Conservation (phyloP, 352 stramenopile species). For the Phytophthora hybrid region DNA sequence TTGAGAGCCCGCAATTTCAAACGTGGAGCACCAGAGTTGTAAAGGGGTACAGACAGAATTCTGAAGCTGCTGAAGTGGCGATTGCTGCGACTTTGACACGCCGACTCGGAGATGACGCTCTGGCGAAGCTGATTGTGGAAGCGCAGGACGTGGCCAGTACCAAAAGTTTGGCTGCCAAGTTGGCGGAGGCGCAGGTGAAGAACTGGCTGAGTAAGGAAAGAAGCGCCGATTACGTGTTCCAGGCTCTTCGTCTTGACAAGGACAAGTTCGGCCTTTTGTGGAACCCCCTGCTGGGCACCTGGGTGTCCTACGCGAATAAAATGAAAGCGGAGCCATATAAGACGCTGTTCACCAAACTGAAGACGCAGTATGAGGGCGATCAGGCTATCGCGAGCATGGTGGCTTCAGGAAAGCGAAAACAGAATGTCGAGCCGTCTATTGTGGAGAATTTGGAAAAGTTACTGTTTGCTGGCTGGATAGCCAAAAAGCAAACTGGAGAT, state of each 20-base stretch:
- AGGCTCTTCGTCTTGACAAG: background rate
- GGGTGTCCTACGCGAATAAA: background rate
- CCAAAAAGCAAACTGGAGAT: background rate
- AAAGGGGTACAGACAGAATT: background rate
- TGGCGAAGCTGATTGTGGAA: background rate
- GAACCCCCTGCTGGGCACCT: background rate
- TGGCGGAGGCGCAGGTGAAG: background rate
- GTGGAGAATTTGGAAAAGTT: background rate
- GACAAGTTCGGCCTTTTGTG: background rate
- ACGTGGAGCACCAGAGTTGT: background rate
- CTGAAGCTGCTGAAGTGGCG: background rate
- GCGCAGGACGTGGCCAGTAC: background rate
- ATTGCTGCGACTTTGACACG: background rate
- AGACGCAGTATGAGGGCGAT: background rate
- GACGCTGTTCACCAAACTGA: background rate
- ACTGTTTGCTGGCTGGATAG: background rate
- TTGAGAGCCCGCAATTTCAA: conserved; percentile 2
- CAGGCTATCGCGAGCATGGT: background rate
- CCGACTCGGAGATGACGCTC: background rate
- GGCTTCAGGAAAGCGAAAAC: background rate
- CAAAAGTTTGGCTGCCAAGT: background rate
- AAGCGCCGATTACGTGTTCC: background rate
- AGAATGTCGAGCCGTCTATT: background rate
- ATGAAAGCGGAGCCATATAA: background rate
- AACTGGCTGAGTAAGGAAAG: background rate